These are phyloP conservation scores for Magnusiomyces tetraspermus DNA, from an alignment of 1,139 yeast genomes.

Conservation along the genomic window DNA sequence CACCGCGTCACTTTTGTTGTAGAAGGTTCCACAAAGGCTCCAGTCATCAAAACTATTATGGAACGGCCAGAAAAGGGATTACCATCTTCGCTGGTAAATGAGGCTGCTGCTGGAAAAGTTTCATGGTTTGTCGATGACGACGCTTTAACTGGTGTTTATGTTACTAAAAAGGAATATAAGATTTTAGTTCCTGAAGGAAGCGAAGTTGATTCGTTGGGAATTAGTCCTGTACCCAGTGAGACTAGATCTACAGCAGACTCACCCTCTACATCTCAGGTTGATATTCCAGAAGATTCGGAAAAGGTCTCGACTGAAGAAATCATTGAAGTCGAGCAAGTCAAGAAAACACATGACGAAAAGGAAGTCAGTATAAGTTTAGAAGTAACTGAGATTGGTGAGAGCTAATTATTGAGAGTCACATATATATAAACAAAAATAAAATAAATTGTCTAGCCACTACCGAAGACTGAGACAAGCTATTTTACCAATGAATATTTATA, in stretches of 20 bases:
- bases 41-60: constrained; percentile 84
- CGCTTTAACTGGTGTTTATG: constrained; percentile 75
- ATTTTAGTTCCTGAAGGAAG: constrained; percentile 13
- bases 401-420: background rate
- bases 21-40: constrained; percentile 93
- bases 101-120: constrained; percentile 92
- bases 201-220: background rate
- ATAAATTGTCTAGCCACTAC: no score
- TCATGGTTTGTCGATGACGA: constrained; percentile 97
- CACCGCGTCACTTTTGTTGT: constrained; percentile 89
- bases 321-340: background rate
- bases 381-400: background rate
- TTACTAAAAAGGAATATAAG: constrained; percentile 69
- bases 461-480: no score
- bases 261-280: no score
- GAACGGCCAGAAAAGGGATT: constrained; percentile 96
- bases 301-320: no score
- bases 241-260: no score
- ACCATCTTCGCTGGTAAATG: constrained; percentile 90
- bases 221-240: no score
- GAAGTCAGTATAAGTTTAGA: background rate
- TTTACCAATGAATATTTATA: no score
- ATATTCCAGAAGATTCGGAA: no score
- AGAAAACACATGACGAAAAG: background rate
- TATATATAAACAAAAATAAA: no score